Percentiles rank a stretch among this genome's conserved stretches.
Conservation (phyloP, 768 basidiomycete genomes). For the Sarcodon aspratus region DNA sequence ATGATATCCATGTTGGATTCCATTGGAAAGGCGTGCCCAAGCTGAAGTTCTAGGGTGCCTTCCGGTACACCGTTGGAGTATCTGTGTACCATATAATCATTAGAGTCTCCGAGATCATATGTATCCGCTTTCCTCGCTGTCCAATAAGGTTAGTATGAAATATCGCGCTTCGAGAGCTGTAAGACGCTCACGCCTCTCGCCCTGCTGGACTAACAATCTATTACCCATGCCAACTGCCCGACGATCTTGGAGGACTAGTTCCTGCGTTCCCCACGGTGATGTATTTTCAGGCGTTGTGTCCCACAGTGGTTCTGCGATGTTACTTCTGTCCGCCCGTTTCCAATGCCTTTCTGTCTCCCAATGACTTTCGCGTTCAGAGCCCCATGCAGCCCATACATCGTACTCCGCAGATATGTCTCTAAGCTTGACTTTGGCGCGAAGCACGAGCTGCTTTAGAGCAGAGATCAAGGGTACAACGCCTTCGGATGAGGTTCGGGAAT, state of each 20-base stretch:
- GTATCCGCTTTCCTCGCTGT: constrained; percentile 37
- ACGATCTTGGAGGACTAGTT: constrained; percentile 45
- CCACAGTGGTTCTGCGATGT: constrained; percentile 74
- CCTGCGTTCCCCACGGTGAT: constrained; percentile 52
- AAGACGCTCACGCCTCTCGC: constrained; percentile 56
- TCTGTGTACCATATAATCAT: constrained; percentile 69
- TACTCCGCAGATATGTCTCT: constrained; percentile 68
- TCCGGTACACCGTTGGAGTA: constrained; percentile 82
- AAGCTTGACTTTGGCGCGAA: constrained; percentile 84
- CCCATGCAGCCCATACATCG: constrained; percentile 80
- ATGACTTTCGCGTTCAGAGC: constrained; percentile 25
- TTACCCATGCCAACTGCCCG: constrained; percentile 73
- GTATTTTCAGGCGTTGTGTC: constrained; percentile 15
- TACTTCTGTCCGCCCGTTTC: constrained; percentile 49
- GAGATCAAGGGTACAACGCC: constrained; percentile 37
- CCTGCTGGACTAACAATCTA: constrained; percentile 59
- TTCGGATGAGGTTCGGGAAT: constrained; percentile 47
- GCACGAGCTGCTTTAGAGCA: constrained; percentile 74
- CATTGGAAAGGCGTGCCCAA: constrained; percentile 79
- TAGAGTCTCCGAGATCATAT: constrained; percentile 39
- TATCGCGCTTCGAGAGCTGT: constrained; percentile 2
- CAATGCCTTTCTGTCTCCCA: constrained; percentile 34
- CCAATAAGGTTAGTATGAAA: background rate
- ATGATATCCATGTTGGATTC: constrained; percentile 93
- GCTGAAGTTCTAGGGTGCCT: constrained; percentile 63